These are phyloP conservation scores for Juglanconis oblonga DNA, from an alignment of 2,329 filamentous ascomycete species.

Conservation along the genomic window DNA sequence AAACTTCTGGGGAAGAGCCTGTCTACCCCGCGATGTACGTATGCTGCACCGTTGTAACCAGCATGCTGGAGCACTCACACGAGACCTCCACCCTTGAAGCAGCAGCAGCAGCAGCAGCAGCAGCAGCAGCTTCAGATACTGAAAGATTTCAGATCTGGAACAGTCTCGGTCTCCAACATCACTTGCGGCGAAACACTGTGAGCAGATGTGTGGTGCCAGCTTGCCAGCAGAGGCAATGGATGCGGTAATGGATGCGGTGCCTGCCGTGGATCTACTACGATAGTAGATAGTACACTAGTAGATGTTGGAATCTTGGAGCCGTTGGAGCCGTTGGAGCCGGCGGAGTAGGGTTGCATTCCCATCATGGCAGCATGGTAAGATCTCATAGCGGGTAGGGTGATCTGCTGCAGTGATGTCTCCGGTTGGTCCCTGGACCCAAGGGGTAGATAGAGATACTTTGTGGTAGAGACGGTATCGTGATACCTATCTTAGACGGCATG, in stretches of 20 bases:
- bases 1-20: constrained; percentile 2
- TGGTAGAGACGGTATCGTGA: too few relatives aligned
- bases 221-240: too few relatives aligned
- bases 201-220: too few relatives aligned
- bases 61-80: not conserved
- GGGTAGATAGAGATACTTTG: too few relatives aligned
- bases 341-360: not conserved
- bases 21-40: not conserved
- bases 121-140: too few relatives aligned
- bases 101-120: too few relatives aligned
- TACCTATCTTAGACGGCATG: not conserved
- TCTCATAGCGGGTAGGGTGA: not conserved
- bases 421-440: not conserved
- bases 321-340: not conserved
- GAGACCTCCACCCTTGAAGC: not conserved
- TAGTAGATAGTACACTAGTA: not conserved
- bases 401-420: not conserved
- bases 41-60: not conserved
- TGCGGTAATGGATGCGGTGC: too few relatives aligned
- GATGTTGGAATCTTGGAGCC: too few relatives aligned
- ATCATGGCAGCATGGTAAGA: not conserved
- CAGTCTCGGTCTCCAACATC: too few relatives aligned
- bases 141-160: too few relatives aligned
- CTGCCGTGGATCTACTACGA: too few relatives aligned
- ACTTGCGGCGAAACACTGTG: too few relatives aligned